Evolutionary conservation across 768 basidiomycete genomes (phyloP), one percentile per base, ranked within the genome.

Genomic region (Hericium erinaceus): DNA sequence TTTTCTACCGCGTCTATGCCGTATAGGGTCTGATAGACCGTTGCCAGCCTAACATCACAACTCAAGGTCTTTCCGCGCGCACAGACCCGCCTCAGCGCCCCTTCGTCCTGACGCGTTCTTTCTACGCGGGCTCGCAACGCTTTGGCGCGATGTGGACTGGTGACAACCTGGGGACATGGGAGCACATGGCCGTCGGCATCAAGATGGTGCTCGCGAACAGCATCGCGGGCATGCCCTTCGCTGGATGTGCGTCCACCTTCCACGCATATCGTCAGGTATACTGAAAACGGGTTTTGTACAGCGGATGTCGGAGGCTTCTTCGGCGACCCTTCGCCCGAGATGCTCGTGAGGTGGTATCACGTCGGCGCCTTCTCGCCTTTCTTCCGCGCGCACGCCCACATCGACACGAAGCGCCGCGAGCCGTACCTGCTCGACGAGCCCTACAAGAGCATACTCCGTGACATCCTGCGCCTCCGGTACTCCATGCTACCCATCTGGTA

Each of bases 291-390:
- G 41, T 33, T 4, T 54, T 54, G 38, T 55, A 26, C 62, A 98
- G 95, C 97, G 60, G 97, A 99, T 65, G 94, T 98, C 54, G 95
- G 97, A 18, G 97, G 97, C 15, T 99, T 98, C 85, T 98, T 98
- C 67, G 95, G 95, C 16, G 95, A 98, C 70, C 95, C 97, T 0
- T 84, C 87, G 48, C 80, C 88, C 0, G 97, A 98, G 66, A 92
- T 98, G 84, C 83, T 99, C 38, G 86, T 94, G 9, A 80, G 97
- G 51, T 99, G 95, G 95, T 98, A 99, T 64, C 92, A 90, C 73
- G 89, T 95, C 52, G 97, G 97, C 24, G 82, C 84, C 1, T 95
- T 98, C 72, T 85, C 86, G 54, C 95, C 97, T 6, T 99, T 99
- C 83, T 95, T 98, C 86, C 83, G 97, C 58, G 97, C 95, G 1